These are phyloP conservation scores for Gossypium aridum DNA, from an alignment of 441 rosid genomes.

Conservation along the genomic window DNA sequence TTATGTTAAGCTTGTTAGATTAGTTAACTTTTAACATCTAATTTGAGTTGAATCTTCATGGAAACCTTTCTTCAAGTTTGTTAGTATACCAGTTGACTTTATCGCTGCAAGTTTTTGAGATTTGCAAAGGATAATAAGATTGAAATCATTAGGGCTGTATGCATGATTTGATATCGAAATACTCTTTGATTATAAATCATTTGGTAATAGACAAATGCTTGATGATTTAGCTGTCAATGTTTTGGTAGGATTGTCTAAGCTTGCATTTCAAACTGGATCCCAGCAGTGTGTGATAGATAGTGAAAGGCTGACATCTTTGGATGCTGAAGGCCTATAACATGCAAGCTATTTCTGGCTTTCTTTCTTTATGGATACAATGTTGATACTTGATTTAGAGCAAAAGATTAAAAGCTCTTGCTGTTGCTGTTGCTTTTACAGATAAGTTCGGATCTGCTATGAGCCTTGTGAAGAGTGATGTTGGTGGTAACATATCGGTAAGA, in stretches of 20 bases:
- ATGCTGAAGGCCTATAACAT: background rate
- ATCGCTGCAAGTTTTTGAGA: background rate
- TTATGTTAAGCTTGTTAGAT: background rate
- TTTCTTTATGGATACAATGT: background rate
- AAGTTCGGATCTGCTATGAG: constrained; percentile 89
- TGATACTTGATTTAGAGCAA: background rate
- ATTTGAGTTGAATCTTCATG: background rate
- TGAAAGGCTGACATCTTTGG: background rate
- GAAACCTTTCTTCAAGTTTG: background rate
- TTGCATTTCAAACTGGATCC: background rate
- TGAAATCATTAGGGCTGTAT: background rate
- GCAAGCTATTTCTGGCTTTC: background rate
- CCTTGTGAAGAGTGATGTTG: constrained; percentile 80
- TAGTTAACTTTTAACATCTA: background rate
- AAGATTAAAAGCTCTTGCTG: background rate
- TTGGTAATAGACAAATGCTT: background rate
- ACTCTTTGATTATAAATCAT: background rate
- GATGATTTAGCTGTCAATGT: background rate
- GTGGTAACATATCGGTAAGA: constrained; percentile 77
- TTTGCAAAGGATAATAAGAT: background rate
- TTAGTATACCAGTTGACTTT: background rate
- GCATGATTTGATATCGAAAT: background rate
- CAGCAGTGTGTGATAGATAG: background rate
- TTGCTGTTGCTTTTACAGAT: constrained; percentile 33
- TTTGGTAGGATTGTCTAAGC: background rate